phyloP scores from a whole-genome alignment of 768 basidiomycete species.

The Mycena indigotica region DNA sequence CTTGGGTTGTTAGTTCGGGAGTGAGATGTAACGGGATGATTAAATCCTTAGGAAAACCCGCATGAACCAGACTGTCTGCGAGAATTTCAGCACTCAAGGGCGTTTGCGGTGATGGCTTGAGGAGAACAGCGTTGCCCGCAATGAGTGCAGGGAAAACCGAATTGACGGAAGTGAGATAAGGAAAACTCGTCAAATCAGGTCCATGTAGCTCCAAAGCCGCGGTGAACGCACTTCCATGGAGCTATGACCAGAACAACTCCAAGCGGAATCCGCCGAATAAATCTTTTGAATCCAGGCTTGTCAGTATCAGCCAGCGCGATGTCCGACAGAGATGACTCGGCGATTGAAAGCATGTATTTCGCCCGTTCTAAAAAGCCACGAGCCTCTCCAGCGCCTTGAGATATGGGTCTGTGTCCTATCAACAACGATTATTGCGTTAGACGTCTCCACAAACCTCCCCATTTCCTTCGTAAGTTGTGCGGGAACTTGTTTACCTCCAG shows the following conservation, averaged over 20 bases:
- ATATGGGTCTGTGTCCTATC: constrained; percentile 62
- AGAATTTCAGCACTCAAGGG: constrained; percentile 74
- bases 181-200: constrained; percentile 56
- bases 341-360: constrained; percentile 83
- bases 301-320: constrained; percentile 75
- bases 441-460: constrained; percentile 66
- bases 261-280: constrained; percentile 79
- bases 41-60: constrained; percentile 77
- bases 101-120: constrained; percentile 97
- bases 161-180: constrained; percentile 89
- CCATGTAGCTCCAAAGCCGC: neutral
- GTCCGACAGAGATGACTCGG: constrained; percentile 71
- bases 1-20: constrained; percentile 57
- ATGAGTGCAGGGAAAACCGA: constrained; percentile 89
- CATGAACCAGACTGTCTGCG: constrained; percentile 47
- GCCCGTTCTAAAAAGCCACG: constrained; percentile 81
- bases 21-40: constrained; percentile 79
- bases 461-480: constrained; percentile 85
- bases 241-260: constrained; percentile 89
- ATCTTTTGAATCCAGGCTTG: constrained; percentile 80
- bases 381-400: constrained; percentile 78
- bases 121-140: constrained; percentile 85
- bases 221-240: constrained; percentile 83
- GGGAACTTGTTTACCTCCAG: constrained; percentile 58
- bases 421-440: neutral